These are phyloP conservation scores for Phytopythium vexans DNA, from an alignment of 352 stramenopile species.

Conservation along the genomic window DNA sequence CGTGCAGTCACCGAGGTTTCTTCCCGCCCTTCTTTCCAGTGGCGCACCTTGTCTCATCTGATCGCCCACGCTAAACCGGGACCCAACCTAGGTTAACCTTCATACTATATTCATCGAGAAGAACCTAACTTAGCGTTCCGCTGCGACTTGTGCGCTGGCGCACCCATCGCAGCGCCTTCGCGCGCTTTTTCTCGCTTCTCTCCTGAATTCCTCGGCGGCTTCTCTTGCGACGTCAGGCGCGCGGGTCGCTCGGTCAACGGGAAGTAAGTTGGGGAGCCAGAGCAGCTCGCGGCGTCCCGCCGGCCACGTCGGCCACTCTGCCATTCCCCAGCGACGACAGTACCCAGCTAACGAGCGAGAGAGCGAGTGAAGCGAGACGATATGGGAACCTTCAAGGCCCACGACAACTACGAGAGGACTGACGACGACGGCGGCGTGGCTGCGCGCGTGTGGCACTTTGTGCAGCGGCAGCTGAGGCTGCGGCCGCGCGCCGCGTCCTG, in stretches of 20 bases:
- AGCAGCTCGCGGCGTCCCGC: no score
- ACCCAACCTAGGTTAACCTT: no score
- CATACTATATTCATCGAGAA: not conserved
- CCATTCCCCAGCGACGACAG: no score
- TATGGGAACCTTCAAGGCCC: not conserved
- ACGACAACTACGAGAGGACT: not conserved
- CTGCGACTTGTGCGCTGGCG: slow-evolving; percentile 2
- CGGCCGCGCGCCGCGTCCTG: slow-evolving; percentile 27
- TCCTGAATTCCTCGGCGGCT: not conserved
- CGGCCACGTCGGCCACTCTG: no score
- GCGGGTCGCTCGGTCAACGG: no score
- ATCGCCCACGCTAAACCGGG: not conserved
- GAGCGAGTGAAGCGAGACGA: no score
- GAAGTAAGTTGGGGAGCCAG: no score
- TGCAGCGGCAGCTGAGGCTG: slow-evolving; percentile 34
- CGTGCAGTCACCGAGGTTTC: not conserved
- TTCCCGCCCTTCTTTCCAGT: slow-evolving; percentile 1
- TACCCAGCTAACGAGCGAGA: no score
- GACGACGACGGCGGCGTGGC: slow-evolving; percentile 18
- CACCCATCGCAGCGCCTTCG: not conserved
- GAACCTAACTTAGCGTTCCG: not conserved
- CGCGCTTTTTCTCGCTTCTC: slow-evolving; percentile 4
- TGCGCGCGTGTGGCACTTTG: slow-evolving; percentile 31
- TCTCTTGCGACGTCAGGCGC: no score
- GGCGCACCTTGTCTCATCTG: not conserved